Conservation (phyloP, 2,329 filamentous ascomycete species). For the Phyllosticta citriasiana region DNA sequence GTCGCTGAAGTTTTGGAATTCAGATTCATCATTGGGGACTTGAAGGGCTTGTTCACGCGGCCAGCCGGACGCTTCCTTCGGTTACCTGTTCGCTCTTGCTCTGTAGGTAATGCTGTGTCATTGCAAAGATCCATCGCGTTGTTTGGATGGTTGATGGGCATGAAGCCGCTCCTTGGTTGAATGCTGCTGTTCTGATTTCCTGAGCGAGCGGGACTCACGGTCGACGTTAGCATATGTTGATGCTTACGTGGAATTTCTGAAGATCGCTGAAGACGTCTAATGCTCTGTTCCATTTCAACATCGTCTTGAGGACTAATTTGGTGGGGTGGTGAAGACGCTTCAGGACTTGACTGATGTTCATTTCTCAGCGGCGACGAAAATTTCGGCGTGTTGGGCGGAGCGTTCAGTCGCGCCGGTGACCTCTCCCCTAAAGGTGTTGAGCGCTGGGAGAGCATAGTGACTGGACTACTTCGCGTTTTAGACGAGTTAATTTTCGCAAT, state of each 20-base stretch:
- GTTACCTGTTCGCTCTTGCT: background rate
- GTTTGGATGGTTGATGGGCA: background rate
- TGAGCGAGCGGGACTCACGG: background rate
- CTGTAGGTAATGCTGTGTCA: too few species aligned
- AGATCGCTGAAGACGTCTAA: background rate
- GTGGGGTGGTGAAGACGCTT: background rate
- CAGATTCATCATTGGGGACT: background rate
- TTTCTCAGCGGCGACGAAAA: background rate
- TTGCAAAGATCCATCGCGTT: background rate
- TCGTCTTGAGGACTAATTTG: background rate
- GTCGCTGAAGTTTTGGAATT: background rate
- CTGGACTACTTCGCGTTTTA: background rate
- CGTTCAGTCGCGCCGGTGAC: background rate
- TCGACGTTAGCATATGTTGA: background rate
- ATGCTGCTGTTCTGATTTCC: background rate
- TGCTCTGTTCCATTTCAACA: background rate
- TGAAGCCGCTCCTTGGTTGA: background rate
- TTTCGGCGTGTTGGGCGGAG: conserved; percentile 10
- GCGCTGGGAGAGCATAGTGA: background rate
- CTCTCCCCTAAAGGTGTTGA: conserved; percentile 16
- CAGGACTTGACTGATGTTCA: background rate
- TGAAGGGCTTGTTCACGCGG: conserved; percentile 4
- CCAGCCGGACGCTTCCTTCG: background rate
- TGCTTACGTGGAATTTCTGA: background rate
- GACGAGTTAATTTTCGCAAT: conserved; percentile 37